Base-by-base conservation (phyloP, 441 rosid genomes). In the Melastoma candidum region DNA sequence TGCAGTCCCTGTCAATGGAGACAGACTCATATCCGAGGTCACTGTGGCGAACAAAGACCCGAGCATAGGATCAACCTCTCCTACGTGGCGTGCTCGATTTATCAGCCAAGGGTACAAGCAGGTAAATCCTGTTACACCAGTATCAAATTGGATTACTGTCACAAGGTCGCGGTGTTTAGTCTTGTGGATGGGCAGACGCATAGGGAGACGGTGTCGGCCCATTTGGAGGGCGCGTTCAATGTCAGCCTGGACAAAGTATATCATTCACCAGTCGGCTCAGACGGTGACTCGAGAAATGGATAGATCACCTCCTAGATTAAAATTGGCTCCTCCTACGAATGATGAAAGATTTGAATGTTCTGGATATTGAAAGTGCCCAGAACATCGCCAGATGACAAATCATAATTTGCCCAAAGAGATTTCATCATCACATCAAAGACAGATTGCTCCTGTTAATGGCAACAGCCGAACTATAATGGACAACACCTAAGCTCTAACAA, bases 171-270 rank as follows among this genome's bases (percentile, higher is more conserved):
- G 22, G 22, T 17, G 22, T 39, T 47, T 72, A 85, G 89, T 90
- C 87, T 26, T 87, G 94, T 14, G 95, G 95, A 63, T 63, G 68
- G 69, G 94, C 95, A 62, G 85, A 83, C 63, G 96, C 82, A 12
- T 87, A 95, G 98, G 98, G 98, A 7, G 98, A 87, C 65, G 96
- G 98, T 51, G 94, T 92, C 96, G 12, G 95, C 96, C 2, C 83
- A 85, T 70, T 68, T 87, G 43, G 84, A 83, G 2, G 96, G 96
- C 22, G 95, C 95, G 4, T 74, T 83, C 2, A 85, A 92, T 60
- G 54, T 87, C 36, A 85, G 80, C 77, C 68, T 87, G 53, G 83
- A 85, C 11, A 86, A 89, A 48, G 87, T 92, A 39, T 85, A 87
- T 70, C 96, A 87, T 56, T 92, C 98, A 0, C 96, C 96, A 0